Percentiles rank a stretch among this genome's conserved stretches.
These are phyloP conservation scores for Crithidia mellificae DNA, from an alignment of 208 protist species.

Conservation along the genomic window DNA sequence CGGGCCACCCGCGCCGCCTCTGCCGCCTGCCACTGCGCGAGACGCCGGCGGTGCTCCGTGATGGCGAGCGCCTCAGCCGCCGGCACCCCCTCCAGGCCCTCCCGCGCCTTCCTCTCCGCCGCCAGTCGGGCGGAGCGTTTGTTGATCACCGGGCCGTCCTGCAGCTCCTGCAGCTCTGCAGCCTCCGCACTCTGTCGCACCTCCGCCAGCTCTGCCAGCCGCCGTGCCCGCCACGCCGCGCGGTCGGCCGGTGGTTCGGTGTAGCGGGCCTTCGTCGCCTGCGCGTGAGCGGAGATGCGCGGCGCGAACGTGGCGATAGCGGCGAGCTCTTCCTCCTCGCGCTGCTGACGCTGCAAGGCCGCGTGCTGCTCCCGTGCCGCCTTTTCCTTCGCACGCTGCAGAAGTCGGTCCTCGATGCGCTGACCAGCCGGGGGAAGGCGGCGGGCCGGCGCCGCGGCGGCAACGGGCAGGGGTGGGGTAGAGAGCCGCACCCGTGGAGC, in stretches of 20 bases:
- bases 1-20: slow-evolving; percentile 26
- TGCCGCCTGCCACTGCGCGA: slow-evolving; percentile 28
- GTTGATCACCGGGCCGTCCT: slow-evolving; percentile 46
- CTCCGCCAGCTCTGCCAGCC: slow-evolving; percentile 33
- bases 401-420: slow-evolving; percentile 62
- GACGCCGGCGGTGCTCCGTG: slow-evolving; percentile 20
- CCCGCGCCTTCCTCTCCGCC: slow-evolving; percentile 32
- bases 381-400: slow-evolving; percentile 53
- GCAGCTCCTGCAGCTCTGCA: slow-evolving; percentile 32
- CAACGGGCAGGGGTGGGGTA: background rate
- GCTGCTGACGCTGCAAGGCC: slow-evolving; percentile 28
- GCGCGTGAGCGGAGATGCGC: slow-evolving; percentile 51
- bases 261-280: slow-evolving; percentile 41
- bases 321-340: slow-evolving; percentile 43
- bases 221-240: slow-evolving; percentile 31
- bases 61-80: slow-evolving; percentile 24
- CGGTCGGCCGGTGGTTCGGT: slow-evolving; percentile 24
- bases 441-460: slow-evolving; percentile 2
- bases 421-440: slow-evolving; percentile 22
- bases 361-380: slow-evolving; percentile 19
- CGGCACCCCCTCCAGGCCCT: slow-evolving; percentile 35
- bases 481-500: slow-evolving; percentile 28
- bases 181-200: slow-evolving; percentile 6
- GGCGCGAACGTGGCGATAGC: slow-evolving; percentile 50
- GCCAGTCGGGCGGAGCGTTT: slow-evolving; percentile 49